phyloP scores from a whole-genome alignment of 176 grass and related monocot species.

The Poa annua region DNA sequence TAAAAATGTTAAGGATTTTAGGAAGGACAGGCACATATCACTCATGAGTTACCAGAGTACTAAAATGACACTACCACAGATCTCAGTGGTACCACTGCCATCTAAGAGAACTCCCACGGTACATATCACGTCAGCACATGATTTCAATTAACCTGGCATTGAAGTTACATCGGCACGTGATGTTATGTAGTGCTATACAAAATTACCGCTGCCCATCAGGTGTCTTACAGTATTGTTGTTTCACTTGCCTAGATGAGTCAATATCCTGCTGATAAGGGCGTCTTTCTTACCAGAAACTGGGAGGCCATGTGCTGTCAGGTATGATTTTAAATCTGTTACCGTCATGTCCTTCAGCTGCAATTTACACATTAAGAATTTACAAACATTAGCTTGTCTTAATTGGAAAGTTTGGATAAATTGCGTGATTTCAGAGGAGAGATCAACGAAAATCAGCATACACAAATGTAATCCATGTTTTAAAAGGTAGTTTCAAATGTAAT shows the following conservation, averaged over 20 bases:
- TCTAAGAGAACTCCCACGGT: conserved; percentile 1
- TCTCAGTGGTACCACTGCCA: not conserved
- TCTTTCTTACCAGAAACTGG: conserved; percentile 89
- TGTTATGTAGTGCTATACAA: conserved; percentile 26
- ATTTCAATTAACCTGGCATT: not conserved
- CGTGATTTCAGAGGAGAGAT: not conserved
- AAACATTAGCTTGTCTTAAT: not conserved
- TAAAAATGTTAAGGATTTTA: not conserved
- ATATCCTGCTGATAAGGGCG: conserved; percentile 71
- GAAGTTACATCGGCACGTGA: not conserved
- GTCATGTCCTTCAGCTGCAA: conserved; percentile 86
- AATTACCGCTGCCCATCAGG: conserved; percentile 4
- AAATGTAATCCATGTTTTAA: conserved; percentile 12
- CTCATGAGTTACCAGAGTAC: not conserved
- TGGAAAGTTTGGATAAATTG: not conserved
- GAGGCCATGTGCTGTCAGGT: conserved; percentile 69
- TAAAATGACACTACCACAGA: too few species aligned
- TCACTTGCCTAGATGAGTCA: conserved; percentile 90
- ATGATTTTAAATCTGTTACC: conserved; percentile 71
- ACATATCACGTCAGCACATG: conserved; percentile 2
- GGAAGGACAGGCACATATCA: not conserved
- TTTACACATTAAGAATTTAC: conserved; percentile 18
- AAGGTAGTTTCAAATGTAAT: not conserved
- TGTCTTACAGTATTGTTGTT: not conserved
- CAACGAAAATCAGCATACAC: not conserved